Base-by-base conservation (phyloP, 1,139 yeast genomes). In the Blastobotrys elegans region DNA sequence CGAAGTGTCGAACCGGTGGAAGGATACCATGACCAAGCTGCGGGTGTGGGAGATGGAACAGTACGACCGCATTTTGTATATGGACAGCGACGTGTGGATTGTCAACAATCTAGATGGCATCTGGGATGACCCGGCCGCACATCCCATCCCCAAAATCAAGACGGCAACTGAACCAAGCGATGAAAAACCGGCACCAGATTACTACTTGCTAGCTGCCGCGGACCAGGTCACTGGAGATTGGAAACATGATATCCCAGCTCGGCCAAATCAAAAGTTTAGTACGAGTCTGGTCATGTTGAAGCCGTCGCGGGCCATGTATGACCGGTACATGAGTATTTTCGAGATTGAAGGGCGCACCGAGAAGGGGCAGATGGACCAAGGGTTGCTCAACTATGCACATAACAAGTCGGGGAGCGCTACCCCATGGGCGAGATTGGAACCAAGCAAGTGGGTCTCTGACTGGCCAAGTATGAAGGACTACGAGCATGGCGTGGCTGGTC, bases 401-500 rank as follows among this genome's bases (percentile, higher is more conserved):
- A 34, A 42, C 16, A 20, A 13, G 18, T 6, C 29, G 8, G 20
- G 38, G 20, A 30, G 33, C 17, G 18, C 39, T 4, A 22, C 26
- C 5, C 45, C 45, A n/a, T 42, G 45, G 45, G 13, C 21, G 18
- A 13, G 45, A 22, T 26, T 42, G 14, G 18, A 24, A 22, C 40
- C 45, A 2, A 14, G 35, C 5, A 21, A 26, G 22, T 42, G 39
- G 40, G 32, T 33, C 4, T 32, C 45, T n/a, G 30, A 42, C 24
- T 34, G 13, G 14, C 45, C 45, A 21, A 24, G n/a, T 22, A 33
- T 22, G 31, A 17, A 24, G 24, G 45, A 42, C n/a, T 33, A 33
- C 20, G 24, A 42, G 4, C 18, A 14, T 34, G 45, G 45, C 8
- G 13, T 17, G 2, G 31, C 34, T 11, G 16, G 29, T 13, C 22